These are phyloP conservation scores for Sclerotinia sclerotiorum DNA, from an alignment of 2,329 filamentous ascomycete genomes.

Conservation along the genomic window DNA sequence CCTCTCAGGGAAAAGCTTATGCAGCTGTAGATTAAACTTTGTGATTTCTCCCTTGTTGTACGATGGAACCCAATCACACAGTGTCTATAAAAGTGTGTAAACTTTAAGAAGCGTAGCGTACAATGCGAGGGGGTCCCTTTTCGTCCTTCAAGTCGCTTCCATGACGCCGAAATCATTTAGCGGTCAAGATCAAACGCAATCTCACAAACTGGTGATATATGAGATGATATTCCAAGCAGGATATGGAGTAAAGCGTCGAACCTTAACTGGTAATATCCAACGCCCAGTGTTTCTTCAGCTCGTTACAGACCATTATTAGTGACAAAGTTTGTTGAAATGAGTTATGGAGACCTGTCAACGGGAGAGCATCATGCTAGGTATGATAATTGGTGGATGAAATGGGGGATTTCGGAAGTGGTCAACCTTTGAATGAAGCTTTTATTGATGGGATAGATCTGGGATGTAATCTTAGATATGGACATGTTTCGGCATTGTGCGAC, in stretches of 20 bases:
- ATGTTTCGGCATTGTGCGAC: not conserved
- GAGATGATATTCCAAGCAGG: not conserved
- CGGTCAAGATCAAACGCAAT: slow-evolving; percentile 13
- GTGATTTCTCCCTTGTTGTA: slow-evolving; percentile 2
- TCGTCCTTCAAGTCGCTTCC: not conserved
- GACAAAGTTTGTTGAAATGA: slow-evolving; percentile 10
- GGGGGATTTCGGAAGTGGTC: not conserved
- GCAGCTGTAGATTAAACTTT: not conserved
- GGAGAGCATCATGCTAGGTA: not conserved
- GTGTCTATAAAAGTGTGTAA: not conserved
- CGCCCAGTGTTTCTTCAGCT: not conserved
- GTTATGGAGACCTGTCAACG: not conserved
- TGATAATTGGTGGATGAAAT: not conserved
- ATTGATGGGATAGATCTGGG: not conserved
- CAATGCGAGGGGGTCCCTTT: not conserved
- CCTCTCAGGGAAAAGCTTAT: not conserved
- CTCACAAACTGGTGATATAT: slow-evolving; percentile 12
- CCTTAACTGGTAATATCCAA: not conserved
- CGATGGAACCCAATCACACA: slow-evolving; percentile 6
- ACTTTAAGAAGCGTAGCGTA: not conserved
- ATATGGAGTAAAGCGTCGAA: slow-evolving; percentile 9
- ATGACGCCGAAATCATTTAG: not conserved
- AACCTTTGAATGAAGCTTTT: not conserved
- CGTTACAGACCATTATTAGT: not conserved
- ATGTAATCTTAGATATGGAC: not conserved